Percentiles rank a stretch among this genome's conserved stretches.
These are phyloP conservation scores for Suillus paluster DNA, from an alignment of 768 basidiomycete genomes.

Conservation along the genomic window DNA sequence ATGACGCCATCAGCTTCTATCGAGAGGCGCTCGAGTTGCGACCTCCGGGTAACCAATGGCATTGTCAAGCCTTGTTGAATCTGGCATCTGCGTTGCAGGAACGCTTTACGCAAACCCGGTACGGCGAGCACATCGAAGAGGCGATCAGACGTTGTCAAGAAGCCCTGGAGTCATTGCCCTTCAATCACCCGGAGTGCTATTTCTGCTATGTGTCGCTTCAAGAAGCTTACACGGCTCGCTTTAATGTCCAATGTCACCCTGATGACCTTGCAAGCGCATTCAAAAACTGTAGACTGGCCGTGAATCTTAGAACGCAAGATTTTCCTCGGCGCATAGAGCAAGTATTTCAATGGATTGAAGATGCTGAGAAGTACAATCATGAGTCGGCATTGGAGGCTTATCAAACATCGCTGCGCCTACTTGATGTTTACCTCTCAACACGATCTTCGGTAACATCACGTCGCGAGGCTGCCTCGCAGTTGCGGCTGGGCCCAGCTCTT, in stretches of 20 bases:
- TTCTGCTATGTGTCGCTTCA: conserved; percentile 28
- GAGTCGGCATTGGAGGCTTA: conserved; percentile 35
- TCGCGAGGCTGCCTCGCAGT: conserved; percentile 5
- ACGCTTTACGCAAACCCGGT: too few relatives aligned
- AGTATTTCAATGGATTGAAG: conserved; percentile 26
- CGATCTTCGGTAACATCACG: conserved; percentile 11
- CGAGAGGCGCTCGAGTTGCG: conserved; percentile 11
- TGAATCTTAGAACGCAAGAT: conserved; percentile 12
- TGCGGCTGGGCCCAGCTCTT: conserved; percentile 20
- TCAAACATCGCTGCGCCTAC: conserved; percentile 26
- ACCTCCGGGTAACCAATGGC: conserved; percentile 10
- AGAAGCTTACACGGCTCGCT: conserved; percentile 23
- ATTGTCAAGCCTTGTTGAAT: conserved; percentile 18
- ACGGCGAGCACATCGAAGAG: too few relatives aligned
- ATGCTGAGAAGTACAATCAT: conserved; percentile 26
- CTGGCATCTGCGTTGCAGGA: conserved; percentile 18
- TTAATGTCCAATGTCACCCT: conserved; percentile 19
- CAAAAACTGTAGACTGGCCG: conserved; percentile 25
- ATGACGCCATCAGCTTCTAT: conserved; percentile 25
- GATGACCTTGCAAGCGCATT: conserved; percentile 28
- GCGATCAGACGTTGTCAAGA: not conserved
- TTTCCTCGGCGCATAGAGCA: conserved; percentile 21
- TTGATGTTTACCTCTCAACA: conserved; percentile 20
- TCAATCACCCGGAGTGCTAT: conserved; percentile 18
- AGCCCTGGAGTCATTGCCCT: not conserved